phyloP scores from a whole-genome alignment of 2,329 filamentous ascomycete species.

The Fusarium sp. region DNA sequence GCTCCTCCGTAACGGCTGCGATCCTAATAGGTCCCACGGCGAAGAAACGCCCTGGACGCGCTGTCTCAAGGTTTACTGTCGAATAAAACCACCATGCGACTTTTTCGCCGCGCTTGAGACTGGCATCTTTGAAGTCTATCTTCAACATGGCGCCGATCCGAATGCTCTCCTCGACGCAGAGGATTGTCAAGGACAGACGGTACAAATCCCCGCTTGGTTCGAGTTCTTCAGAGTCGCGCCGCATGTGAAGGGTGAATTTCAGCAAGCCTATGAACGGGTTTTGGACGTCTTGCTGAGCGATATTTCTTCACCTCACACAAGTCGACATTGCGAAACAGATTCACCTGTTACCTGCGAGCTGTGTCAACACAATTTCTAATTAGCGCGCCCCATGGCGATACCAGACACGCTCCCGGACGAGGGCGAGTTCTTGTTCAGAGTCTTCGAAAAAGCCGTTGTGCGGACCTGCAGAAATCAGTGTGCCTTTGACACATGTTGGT shows the following conservation, averaged over 20 bases:
- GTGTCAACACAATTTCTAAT: too few species aligned
- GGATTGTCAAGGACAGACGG: background rate
- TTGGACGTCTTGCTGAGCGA: conserved; percentile 1
- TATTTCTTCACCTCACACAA: background rate
- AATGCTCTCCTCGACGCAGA: background rate
- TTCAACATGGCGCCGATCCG: conserved; percentile 4
- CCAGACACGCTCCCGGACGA: too few species aligned
- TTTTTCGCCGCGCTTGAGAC: background rate
- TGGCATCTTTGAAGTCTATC: background rate
- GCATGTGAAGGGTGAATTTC: background rate
- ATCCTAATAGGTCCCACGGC: conserved; percentile 1
- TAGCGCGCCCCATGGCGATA: too few species aligned
- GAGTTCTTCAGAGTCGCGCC: background rate
- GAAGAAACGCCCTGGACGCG: background rate
- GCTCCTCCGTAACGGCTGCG: background rate
- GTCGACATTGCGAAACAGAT: too few species aligned
- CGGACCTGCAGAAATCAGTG: too few species aligned
- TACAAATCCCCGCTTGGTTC: conserved; percentile 15
- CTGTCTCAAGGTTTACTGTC: conserved; percentile 2
- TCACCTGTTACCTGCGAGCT: too few species aligned
- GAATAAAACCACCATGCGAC: background rate
- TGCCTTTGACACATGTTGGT: too few species aligned
- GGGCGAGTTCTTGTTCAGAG: conserved; percentile 6
- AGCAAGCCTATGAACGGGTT: background rate
- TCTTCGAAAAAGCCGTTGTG: background rate